Evolutionary conservation across 1,284 basidiomycete genomes (phyloP).

Genomic region (Tylopilus sp.): DNA sequence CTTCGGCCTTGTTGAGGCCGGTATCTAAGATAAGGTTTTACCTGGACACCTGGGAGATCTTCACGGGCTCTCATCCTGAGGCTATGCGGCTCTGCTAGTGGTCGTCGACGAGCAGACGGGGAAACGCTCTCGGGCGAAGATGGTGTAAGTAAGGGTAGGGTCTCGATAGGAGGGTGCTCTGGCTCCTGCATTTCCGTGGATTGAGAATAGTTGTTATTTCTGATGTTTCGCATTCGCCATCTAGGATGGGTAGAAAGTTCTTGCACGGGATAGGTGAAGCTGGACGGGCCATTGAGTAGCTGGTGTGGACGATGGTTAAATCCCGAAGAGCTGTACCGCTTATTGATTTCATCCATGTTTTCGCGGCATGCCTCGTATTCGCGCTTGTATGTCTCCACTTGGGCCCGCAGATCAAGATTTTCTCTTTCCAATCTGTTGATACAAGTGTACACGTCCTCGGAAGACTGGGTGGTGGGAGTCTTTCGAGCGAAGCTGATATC

Average conservation of each 20-base stretch:
- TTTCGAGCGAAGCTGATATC: slow-evolving; percentile 20
- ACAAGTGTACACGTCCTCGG: slow-evolving; percentile 11
- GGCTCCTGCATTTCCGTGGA: slow-evolving; percentile 3
- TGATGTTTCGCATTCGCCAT: slow-evolving; percentile 15
- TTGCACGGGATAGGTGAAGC: neutral
- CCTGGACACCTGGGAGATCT: neutral
- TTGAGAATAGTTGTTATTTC: slow-evolving; percentile 1
- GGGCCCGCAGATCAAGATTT: slow-evolving; percentile 11
- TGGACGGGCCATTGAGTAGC: slow-evolving; percentile 1
- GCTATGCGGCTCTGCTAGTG: slow-evolving; percentile 10
- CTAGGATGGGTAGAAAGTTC: slow-evolving; percentile 16
- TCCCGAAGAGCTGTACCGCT: slow-evolving; percentile 6
- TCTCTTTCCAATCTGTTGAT: slow-evolving; percentile 23
- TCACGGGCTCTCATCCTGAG: slow-evolving; percentile 1
- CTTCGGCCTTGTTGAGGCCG: slow-evolving; percentile 6
- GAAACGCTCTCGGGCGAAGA: slow-evolving; percentile 13
- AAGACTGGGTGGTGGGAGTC: neutral
- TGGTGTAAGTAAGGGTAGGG: slow-evolving; percentile 9
- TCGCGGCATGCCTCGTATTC: slow-evolving; percentile 11
- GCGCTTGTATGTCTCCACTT: slow-evolving; percentile 10
- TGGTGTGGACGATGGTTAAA: neutral
- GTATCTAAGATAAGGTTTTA: neutral
- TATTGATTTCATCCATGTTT: slow-evolving; percentile 16
- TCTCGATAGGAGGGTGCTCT: slow-evolving; percentile 20
- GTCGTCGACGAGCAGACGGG: neutral